A percentile compares a stretch with the other conserved stretches of the same genome.
phyloP scores from a whole-genome alignment of 352 stramenopile genomes.

The Globisporangium orthogonon region DNA sequence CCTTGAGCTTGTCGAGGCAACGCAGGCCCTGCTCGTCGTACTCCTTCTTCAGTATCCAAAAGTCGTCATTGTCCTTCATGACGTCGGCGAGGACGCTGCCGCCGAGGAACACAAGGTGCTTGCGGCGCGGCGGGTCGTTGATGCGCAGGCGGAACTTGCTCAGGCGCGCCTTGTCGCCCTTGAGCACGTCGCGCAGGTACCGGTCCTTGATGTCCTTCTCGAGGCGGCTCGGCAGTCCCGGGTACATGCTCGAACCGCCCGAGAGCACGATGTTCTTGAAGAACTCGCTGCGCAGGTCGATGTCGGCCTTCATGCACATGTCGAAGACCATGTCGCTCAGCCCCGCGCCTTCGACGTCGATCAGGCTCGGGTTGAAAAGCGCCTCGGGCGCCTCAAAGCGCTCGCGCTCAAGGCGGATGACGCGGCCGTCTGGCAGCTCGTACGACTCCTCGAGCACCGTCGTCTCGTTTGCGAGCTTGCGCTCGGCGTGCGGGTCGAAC shows the following conservation, averaged over 20 bases:
- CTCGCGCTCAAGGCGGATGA: slow-evolving; percentile 93
- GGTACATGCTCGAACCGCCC: slow-evolving; percentile 94
- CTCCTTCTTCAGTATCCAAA: slow-evolving; percentile 93
- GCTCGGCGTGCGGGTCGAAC: slow-evolving; percentile 84
- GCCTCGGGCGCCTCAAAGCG: slow-evolving; percentile 94
- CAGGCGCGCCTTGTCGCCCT: slow-evolving; percentile 82
- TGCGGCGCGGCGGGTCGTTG: slow-evolving; percentile 93
- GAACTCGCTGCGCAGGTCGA: slow-evolving; percentile 92
- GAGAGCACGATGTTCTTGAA: slow-evolving; percentile 98
- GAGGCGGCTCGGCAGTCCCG: slow-evolving; percentile 89
- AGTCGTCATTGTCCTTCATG: slow-evolving; percentile 92
- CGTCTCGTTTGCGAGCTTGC: slow-evolving; percentile 85
- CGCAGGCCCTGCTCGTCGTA: slow-evolving; percentile 92
- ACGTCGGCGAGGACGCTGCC: slow-evolving; percentile 91
- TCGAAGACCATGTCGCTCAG: slow-evolving; percentile 97
- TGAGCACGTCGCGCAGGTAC: slow-evolving; percentile 82
- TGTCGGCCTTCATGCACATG: slow-evolving; percentile 96
- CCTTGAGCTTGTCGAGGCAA: slow-evolving; percentile 78
- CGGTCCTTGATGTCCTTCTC: slow-evolving; percentile 90
- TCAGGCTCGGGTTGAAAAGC: slow-evolving; percentile 95
- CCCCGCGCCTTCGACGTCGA: slow-evolving; percentile 95
- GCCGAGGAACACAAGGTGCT: slow-evolving; percentile 94
- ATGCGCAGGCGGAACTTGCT: slow-evolving; percentile 94
- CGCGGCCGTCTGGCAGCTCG: slow-evolving; percentile 94
- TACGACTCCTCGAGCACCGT: slow-evolving; percentile 91